A percentile compares a stretch with the other conserved stretches of the same genome.
phyloP scores from a whole-genome alignment of 768 basidiomycete species.

The Boletus subparvulus region DNA sequence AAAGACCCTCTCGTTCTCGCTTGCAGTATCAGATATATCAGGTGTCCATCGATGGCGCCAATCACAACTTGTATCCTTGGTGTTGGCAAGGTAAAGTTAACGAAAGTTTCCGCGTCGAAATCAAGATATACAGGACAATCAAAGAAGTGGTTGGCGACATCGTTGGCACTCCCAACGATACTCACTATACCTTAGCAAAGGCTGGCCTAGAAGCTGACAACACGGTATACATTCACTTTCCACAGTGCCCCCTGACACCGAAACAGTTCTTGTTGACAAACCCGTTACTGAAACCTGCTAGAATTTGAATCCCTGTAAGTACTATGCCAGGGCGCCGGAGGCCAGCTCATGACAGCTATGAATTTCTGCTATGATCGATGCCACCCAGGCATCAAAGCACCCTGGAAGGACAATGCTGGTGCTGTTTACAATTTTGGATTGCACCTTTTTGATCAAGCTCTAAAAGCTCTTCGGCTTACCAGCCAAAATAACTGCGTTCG shows the following conservation, averaged over 20 bases:
- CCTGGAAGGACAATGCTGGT: too few relatives aligned
- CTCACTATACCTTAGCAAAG: conserved; percentile 69
- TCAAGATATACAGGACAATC: conserved; percentile 58
- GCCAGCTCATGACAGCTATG: too few relatives aligned
- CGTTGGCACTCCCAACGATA: conserved; percentile 70
- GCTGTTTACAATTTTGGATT: too few relatives aligned
- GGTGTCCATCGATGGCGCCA: conserved; percentile 26
- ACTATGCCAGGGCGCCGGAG: too few relatives aligned
- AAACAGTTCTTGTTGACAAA: conserved; percentile 74
- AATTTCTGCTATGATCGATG: too few relatives aligned
- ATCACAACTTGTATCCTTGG: conserved; percentile 74
- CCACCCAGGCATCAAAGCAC: too few relatives aligned
- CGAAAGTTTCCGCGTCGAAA: conserved; percentile 58
- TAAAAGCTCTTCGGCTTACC: too few relatives aligned
- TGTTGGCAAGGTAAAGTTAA: conserved; percentile 70
- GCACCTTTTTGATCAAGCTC: too few relatives aligned
- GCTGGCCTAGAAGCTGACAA: conserved; percentile 7
- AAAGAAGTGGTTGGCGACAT: conserved; percentile 64
- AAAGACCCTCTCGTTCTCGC: not conserved
- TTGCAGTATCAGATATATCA: not conserved
- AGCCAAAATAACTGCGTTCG: too few relatives aligned
- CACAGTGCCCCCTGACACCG: conserved; percentile 13
- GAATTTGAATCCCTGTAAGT: too few relatives aligned
- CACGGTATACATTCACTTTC: too few relatives aligned
- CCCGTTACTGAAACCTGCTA: conserved; percentile 59